Conservation (phyloP, 352 stramenopile species). For the Globisporangium irregulare region DNA sequence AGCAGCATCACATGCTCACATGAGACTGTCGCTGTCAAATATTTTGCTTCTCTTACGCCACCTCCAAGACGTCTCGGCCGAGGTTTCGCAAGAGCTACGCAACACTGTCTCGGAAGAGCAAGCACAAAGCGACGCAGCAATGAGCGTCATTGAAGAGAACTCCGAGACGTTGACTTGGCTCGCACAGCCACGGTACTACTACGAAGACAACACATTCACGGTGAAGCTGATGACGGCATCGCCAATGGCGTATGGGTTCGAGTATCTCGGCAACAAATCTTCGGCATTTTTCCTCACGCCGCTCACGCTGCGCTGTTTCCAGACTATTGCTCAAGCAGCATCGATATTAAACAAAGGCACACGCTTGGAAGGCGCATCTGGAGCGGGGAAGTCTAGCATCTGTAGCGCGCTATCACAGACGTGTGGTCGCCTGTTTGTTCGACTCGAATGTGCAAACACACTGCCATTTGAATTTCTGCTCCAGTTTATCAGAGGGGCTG, state of each 20-base stretch:
- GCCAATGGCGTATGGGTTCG: constrained; percentile 56
- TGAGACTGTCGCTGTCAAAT: constrained; percentile 36
- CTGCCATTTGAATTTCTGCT: constrained; percentile 29
- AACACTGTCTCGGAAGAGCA: not conserved
- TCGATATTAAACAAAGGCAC: constrained; percentile 36
- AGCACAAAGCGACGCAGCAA: not conserved
- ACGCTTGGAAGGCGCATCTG: constrained; percentile 32
- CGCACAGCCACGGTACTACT: constrained; percentile 62
- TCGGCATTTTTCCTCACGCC: constrained; percentile 42
- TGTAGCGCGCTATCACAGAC: constrained; percentile 33
- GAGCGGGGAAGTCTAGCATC: constrained; percentile 47
- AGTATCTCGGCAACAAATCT: constrained; percentile 61
- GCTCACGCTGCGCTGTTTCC: constrained; percentile 61
- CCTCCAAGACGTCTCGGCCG: constrained; percentile 47
- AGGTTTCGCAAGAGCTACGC: constrained; percentile 29
- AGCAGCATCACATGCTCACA: constrained; percentile 32
- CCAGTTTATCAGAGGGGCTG: constrained; percentile 49
- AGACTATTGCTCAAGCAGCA: constrained; percentile 41
- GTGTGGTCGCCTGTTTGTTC: constrained; percentile 49
- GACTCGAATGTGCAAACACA: constrained; percentile 32
- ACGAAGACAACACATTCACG: constrained; percentile 47
- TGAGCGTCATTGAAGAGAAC: constrained; percentile 14
- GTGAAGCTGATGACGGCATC: constrained; percentile 50
- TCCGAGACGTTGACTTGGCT: constrained; percentile 46
- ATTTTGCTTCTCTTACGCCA: constrained; percentile 48